Base-by-base conservation (phyloP, 1,139 yeast genomes). In the Debaryomycetaceae sp. region DNA sequence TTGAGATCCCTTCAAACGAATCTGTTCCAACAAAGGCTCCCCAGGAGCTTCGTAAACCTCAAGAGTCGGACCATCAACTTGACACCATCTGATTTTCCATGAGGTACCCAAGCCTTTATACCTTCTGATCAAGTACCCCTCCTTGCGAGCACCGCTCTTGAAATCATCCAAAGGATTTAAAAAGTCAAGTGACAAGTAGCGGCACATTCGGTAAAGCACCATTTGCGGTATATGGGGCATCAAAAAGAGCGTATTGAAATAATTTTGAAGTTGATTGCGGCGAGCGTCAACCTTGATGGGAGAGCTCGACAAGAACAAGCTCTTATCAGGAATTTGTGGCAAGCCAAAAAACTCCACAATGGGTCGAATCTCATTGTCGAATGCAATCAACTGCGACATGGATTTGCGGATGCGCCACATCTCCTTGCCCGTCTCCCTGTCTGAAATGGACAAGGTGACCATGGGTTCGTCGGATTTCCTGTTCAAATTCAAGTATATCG, bases 21-120 rank as follows among this genome's bases (percentile, higher is more conserved):
- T 74, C 9, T 67, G 63, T 35, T 84, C 91, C n/a, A 68, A 46
- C 9, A 73, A 43, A 3, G 66, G 56, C 1, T 83, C 85, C 5
- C 77, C 78, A 2, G 81, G 79, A 4, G 53, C 48, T 24, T 83
- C 93, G 41, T 67, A 73, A 21, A 82, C 64, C 35, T 78, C 79
- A 35, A 86, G 58, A 23, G 51, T 55, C 1, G 80, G 75, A 0
- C 84, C 84, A 39, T 80, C 84, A 11, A 83, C 70, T 27, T 76
- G 78, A 52, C 85, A 83, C 69, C 83, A 83, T 30, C 86, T 59
- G 4, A 78, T 66, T 46, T 78, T 81, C 96, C 96, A 86, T 25
- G 70, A 71, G 8, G 68, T 34, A 57, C 82, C 63, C 62, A 71
- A 42, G 58, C 83, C 62, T 51, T 55, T 52, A 58, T 71, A 44